These are phyloP conservation scores for Zarea fungicola DNA, from an alignment of 2,329 filamentous ascomycete species.

Conservation along the genomic window DNA sequence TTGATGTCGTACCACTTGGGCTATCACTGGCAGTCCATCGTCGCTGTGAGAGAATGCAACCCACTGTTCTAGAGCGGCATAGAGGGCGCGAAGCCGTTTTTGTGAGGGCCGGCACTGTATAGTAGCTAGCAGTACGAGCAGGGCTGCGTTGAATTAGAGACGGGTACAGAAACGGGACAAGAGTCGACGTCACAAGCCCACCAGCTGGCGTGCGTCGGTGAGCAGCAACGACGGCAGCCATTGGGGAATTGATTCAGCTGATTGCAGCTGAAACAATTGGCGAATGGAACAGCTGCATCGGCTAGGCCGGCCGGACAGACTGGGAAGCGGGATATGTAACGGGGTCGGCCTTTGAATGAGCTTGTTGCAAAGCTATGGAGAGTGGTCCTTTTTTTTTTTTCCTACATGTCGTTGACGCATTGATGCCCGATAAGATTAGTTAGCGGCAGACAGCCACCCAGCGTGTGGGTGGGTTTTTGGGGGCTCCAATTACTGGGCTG, in stretches of 20 bases:
- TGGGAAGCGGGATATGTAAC: no score
- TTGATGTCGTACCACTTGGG: conserved; percentile 14
- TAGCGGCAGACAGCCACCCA: background rate
- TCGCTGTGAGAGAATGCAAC: background rate
- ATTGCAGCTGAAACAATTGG: background rate
- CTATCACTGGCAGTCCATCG: background rate
- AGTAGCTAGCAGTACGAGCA: background rate
- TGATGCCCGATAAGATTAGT: conserved; percentile 4
- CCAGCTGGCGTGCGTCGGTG: background rate
- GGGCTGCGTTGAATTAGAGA: conserved; percentile 31
- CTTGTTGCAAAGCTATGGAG: background rate
- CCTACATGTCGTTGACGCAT: background rate
- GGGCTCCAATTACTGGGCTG: background rate
- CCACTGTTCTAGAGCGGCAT: background rate
- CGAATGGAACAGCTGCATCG: background rate
- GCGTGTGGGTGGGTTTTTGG: background rate
- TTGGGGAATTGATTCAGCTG: background rate
- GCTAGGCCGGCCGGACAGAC: no score
- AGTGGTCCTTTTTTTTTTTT: background rate
- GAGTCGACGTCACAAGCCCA: conserved; percentile 20
- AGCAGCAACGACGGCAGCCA: conserved; percentile 2
- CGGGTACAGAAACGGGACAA: conserved; percentile 45
- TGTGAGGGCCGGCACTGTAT: conserved; percentile 4
- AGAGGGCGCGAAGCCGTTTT: background rate
- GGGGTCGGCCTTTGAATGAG: no score